phyloP scores from a whole-genome alignment of 2,329 filamentous ascomycete species.

The Epicoccum nigrum region DNA sequence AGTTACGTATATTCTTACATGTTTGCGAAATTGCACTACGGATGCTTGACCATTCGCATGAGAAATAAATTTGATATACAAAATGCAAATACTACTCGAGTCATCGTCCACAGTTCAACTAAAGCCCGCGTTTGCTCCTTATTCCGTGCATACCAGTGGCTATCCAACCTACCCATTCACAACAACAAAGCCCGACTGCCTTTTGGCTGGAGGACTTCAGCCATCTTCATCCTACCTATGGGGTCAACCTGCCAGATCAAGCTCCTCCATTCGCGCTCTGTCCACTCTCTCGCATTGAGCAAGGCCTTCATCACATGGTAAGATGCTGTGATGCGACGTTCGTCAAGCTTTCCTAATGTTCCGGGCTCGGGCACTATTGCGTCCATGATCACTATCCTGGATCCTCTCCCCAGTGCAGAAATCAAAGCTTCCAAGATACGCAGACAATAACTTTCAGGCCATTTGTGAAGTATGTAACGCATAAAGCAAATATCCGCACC shows the following conservation, averaged over 20 bases:
- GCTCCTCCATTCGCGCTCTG: neutral
- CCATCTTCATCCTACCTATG: neutral
- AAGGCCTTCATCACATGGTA: neutral
- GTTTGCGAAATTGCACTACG: too few relatives aligned
- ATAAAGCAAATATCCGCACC: neutral
- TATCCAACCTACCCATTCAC: neutral
- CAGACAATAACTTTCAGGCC: neutral
- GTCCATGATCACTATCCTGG: neutral
- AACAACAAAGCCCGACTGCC: neutral
- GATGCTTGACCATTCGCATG: too few relatives aligned
- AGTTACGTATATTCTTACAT: too few relatives aligned
- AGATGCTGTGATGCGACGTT: neutral
- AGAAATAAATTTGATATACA: too few relatives aligned
- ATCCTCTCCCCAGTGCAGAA: neutral
- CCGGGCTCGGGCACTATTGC: neutral
- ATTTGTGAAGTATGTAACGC: neutral
- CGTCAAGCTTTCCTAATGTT: neutral
- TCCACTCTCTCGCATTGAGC: neutral
- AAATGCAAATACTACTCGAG: too few relatives aligned
- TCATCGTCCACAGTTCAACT: too few relatives aligned
- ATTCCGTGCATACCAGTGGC: too few relatives aligned
- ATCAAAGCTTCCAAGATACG: constrained; percentile 2
- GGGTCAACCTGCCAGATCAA: neutral
- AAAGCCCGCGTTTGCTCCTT: too few relatives aligned
- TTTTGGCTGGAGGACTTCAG: neutral